Percentiles rank a stretch among this genome's conserved stretches.
Evolutionary conservation across 23 red algal species (phyloP).

Genomic region (Gracilaria gracilis): DNA sequence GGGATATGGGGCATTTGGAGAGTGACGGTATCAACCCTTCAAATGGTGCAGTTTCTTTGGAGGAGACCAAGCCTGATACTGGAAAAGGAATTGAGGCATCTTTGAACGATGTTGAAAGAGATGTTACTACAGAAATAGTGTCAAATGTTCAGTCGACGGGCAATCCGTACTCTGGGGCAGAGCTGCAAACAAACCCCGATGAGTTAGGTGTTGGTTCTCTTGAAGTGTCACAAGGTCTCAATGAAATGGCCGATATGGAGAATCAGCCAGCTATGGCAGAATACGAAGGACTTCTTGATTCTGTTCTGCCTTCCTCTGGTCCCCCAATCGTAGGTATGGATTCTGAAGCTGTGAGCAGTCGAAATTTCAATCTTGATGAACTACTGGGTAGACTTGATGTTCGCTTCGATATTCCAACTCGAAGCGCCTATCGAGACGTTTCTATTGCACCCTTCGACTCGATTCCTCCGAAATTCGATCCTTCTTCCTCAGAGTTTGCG

Average conservation of each 20-base stretch:
- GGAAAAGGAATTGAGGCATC: neutral
- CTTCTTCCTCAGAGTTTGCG: neutral
- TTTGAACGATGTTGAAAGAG: neutral
- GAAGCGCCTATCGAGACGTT: neutral
- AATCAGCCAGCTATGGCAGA: slow-evolving; percentile 1
- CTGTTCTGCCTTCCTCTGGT: neutral
- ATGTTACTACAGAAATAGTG: neutral
- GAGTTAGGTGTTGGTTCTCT: neutral
- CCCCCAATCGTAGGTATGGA: neutral
- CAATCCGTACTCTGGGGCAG: neutral
- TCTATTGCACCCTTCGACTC: slow-evolving; percentile 19
- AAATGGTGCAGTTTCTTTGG: neutral
- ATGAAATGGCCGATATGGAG: neutral
- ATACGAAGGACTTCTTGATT: slow-evolving; percentile 10
- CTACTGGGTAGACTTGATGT: slow-evolving; percentile 13
- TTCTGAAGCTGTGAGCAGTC: no score
- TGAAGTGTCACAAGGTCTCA: neutral
- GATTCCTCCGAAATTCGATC: slow-evolving; percentile 15
- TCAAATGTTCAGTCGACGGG: neutral
- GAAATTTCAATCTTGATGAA: slow-evolving; percentile 22
- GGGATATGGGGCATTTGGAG: neutral
- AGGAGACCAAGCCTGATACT: neutral
- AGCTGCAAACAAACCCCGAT: neutral
- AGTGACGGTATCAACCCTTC: neutral
- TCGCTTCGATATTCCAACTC: slow-evolving; percentile 28